Base-by-base conservation (phyloP, 2,329 filamentous ascomycete species). In the Diaporthe amygdali region DNA sequence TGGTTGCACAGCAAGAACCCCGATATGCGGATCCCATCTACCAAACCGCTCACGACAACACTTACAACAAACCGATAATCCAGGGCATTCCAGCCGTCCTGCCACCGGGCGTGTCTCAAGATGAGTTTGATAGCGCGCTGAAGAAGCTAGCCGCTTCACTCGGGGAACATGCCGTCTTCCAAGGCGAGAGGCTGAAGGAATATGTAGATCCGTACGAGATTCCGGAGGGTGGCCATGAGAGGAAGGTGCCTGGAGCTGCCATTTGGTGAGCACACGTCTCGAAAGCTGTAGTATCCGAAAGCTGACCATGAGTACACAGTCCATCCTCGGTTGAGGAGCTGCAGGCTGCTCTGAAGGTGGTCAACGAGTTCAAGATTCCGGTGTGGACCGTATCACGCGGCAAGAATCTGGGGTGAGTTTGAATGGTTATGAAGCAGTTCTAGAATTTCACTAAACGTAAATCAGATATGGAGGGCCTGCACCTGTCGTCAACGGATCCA, bases 191-290 rank as follows among this genome's bases (percentile, higher is more conserved):
- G 1, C 72, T 86, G 41, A 79, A 77, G 6, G 83, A 85, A 69
- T 85, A 85, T 70, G 82, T 85, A 52, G 84, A 85, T 68, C 84
- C 84, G 1, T 86, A 85, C 68, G 83, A 86, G 75, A 78, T 85
- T 12, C 79, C 79, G 3, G 84, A 85, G 71, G 78, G 77, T 3
- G 79, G 80, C 7, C 77, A 79, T 5, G 76, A 78, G 67, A 78
- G 83, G 30, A 82, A 80, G 52, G 79, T 85, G 54, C 83, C 84
- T 2, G 82, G 83, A 59, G 84, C 82, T 8, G 84, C 84, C 9
- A 81, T 85, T 20, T 82, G 83, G 77, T 82, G 67, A 74, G 77
- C 56, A 22, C 12, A 1, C 14, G 37, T 61, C 37, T 46, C 41
- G 25, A 14, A 32, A 6, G 20, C 25, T 9, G 7, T n/a, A 37